phyloP scores from a whole-genome alignment of 192 early-diverging fungal species.

The Coemansia sp. region DNA sequence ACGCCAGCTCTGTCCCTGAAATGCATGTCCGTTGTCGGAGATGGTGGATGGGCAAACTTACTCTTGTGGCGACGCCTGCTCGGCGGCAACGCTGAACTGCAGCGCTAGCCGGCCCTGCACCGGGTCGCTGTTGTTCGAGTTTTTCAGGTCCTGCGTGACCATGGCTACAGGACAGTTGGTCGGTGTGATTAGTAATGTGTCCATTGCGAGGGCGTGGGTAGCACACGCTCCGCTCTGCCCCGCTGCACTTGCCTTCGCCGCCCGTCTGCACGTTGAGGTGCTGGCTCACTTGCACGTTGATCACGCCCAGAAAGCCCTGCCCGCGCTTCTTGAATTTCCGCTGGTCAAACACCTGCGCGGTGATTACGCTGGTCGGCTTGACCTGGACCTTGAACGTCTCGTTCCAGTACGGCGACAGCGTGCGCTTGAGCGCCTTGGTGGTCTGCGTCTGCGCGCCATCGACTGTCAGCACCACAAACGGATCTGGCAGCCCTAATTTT shows the following conservation, averaged over 20 bases:
- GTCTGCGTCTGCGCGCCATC: constrained; percentile 95
- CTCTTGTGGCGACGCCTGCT: constrained; percentile 1
- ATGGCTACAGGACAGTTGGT: constrained; percentile 25
- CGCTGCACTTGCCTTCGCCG: constrained; percentile 62
- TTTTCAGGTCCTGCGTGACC: constrained; percentile 80
- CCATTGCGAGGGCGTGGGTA: too few relatives aligned
- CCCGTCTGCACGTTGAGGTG: constrained; percentile 74
- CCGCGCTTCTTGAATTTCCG: constrained; percentile 91
- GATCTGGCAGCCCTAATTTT: constrained; percentile 85
- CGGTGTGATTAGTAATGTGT: constrained; percentile 8
- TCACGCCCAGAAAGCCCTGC: constrained; percentile 88
- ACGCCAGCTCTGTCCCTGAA: constrained; percentile 1
- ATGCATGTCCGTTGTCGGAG: neutral
- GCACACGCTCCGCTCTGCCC: too few relatives aligned
- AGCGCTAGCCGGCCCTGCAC: constrained; percentile 78
- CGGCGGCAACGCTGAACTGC: constrained; percentile 29
- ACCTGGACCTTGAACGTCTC: constrained; percentile 58
- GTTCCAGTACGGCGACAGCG: constrained; percentile 96
- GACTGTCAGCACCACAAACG: constrained; percentile 93
- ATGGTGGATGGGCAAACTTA: constrained; percentile 3
- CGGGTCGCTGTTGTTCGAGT: constrained; percentile 72
- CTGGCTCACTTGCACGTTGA: constrained; percentile 79
- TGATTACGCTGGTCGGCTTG: constrained; percentile 64
- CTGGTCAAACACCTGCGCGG: constrained; percentile 97
- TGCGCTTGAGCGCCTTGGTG: constrained; percentile 79